phyloP scores from a whole-genome alignment of 78 protist genomes.

The Dictyostelium discoideum region DNA sequence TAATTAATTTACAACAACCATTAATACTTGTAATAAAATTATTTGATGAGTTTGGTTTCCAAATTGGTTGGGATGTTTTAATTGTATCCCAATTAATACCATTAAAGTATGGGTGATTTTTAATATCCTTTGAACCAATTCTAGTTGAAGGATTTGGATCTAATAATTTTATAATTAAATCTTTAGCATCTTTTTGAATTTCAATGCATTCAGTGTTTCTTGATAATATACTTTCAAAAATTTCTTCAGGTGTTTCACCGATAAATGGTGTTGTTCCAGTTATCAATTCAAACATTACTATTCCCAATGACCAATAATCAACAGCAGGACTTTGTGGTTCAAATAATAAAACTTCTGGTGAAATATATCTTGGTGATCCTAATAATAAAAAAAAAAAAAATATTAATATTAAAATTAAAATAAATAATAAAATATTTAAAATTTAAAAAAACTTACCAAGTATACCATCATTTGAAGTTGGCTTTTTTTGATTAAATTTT shows the following conservation, averaged over 20 bases:
- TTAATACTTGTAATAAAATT: background rate
- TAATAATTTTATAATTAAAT: constrained; percentile 52
- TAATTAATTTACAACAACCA: constrained; percentile 2
- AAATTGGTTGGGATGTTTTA: background rate
- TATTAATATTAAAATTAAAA: too few species aligned
- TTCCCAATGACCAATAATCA: constrained; percentile 96
- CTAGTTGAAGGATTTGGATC: constrained; percentile 43
- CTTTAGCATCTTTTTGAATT: constrained; percentile 57
- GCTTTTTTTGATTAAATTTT: constrained; percentile 15
- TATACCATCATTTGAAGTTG: constrained; percentile 39
- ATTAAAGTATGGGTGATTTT: constrained; percentile 72
- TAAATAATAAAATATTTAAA: too few species aligned
- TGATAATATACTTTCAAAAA: constrained; percentile 66
- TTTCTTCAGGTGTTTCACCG: constrained; percentile 85
- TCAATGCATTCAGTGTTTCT: constrained; percentile 28
- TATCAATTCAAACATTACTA: constrained; percentile 91
- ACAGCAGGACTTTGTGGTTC: constrained; percentile 90
- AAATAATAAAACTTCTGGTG: constrained; percentile 85
- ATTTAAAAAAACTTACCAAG: constrained; percentile 85
- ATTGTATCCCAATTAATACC: constrained; percentile 72
- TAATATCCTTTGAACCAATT: constrained; percentile 66
- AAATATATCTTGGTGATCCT: constrained; percentile 99
- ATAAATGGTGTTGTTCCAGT: constrained; percentile 85
- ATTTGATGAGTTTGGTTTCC: constrained; percentile 1
- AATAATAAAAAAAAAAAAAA: constrained; percentile 59